These are phyloP conservation scores for Capsella bursapastoris DNA, from an alignment of 345 rosid species.

Conservation along the genomic window DNA sequence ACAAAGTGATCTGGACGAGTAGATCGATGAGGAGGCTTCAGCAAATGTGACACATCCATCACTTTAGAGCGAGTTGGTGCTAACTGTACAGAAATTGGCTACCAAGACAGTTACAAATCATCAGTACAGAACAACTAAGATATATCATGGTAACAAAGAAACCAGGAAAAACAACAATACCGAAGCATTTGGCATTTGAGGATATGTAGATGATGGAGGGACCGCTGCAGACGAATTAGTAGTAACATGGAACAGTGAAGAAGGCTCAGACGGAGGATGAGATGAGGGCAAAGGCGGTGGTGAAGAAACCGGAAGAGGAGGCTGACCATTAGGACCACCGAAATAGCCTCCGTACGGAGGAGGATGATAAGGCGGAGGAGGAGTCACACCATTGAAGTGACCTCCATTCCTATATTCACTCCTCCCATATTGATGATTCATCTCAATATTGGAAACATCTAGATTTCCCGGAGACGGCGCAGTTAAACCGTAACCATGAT, in stretches of 20 bases:
- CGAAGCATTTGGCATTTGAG: conserved; percentile 42
- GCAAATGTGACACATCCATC: conserved; percentile 71
- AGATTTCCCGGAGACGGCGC: conserved; percentile 32
- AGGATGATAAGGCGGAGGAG: conserved; percentile 32
- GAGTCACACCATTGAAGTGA: conserved; percentile 35
- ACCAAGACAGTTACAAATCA: conserved; percentile 41
- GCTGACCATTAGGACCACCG: conserved; percentile 44
- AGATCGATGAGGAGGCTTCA: conserved; percentile 68
- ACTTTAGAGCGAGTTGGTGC: conserved; percentile 53
- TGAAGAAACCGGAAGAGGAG: conserved; percentile 68
- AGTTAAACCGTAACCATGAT: conserved; percentile 62
- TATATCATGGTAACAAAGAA: background rate
- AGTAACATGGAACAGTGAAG: conserved; percentile 62
- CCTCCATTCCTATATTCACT: conserved; percentile 32
- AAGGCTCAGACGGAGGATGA: conserved; percentile 47
- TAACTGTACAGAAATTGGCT: conserved; percentile 46
- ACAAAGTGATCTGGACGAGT: conserved; percentile 87
- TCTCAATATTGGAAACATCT: conserved; percentile 40
- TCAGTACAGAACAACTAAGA: conserved; percentile 35
- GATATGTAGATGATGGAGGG: conserved; percentile 34
- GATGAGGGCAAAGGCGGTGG: conserved; percentile 69
- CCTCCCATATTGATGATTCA: conserved; percentile 35
- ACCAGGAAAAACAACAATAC: conserved; percentile 15
- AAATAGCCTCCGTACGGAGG: conserved; percentile 34
- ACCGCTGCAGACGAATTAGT: conserved; percentile 42